phyloP scores from a whole-genome alignment of 139 green algal species.

The Chlamydomonas schloesseri region DNA sequence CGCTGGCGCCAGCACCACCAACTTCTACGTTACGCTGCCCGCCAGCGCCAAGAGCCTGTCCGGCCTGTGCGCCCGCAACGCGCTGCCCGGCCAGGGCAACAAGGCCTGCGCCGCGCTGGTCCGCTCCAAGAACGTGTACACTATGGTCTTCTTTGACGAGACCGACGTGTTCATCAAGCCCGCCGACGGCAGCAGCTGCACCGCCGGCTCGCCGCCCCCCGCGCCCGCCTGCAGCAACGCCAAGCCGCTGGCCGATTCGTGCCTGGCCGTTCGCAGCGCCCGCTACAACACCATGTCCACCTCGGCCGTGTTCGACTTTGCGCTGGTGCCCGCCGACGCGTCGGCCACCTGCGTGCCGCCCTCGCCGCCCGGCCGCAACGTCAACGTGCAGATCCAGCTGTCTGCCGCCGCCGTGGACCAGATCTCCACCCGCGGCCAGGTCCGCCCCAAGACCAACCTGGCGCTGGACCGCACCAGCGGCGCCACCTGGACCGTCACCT shows the following conservation, averaged over 20 bases:
- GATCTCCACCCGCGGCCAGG: neutral
- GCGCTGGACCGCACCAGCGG: slow-evolving; percentile 23
- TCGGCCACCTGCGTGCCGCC: neutral
- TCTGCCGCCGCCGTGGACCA: slow-evolving; percentile 9
- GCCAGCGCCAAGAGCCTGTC: neutral
- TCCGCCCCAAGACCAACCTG: neutral
- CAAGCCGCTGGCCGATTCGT: slow-evolving; percentile 21
- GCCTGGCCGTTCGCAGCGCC: slow-evolving; percentile 1
- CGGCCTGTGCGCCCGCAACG: slow-evolving; percentile 43
- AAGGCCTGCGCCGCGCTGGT: slow-evolving; percentile 45
- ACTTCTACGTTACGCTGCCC: slow-evolving; percentile 24
- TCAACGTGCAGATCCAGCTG: slow-evolving; percentile 14
- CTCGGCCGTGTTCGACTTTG: slow-evolving; percentile 3
- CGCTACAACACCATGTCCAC: slow-evolving; percentile 27
- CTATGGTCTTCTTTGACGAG: slow-evolving; percentile 45
- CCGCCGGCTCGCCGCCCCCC: neutral
- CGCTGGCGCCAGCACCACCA: neutral
- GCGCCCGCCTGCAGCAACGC: neutral
- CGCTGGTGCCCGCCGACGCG: neutral
- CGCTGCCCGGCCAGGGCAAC: slow-evolving; percentile 42
- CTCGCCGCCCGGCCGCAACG: neutral
- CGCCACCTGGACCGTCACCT: slow-evolving; percentile 11
- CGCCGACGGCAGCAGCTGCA: neutral
- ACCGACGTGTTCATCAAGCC: slow-evolving; percentile 31
- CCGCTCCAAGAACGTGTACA: slow-evolving; percentile 9